These are phyloP conservation scores for Durusdinium trenchii DNA, from an alignment of 73 alveolate species.

Conservation along the genomic window DNA sequence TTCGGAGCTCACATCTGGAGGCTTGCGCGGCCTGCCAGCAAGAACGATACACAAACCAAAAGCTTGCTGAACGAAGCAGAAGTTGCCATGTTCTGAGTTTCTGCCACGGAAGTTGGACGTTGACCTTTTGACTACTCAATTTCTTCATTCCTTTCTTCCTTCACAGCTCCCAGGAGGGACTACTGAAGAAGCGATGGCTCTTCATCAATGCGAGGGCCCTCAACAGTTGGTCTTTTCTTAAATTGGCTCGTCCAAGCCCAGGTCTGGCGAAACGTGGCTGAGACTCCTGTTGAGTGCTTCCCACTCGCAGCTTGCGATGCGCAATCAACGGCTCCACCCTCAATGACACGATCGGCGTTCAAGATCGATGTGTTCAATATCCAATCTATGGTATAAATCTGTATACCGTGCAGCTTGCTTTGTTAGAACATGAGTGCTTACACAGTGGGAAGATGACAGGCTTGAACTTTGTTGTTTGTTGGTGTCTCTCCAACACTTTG, in stretches of 20 bases:
- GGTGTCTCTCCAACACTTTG: too few relatives aligned
- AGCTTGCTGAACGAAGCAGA: slow-evolving; percentile 30
- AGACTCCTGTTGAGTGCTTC: slow-evolving; percentile 48
- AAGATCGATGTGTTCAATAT: too few relatives aligned
- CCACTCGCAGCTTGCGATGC: slow-evolving; percentile 89
- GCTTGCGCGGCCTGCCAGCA: slow-evolving; percentile 71
- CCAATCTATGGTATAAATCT: too few relatives aligned
- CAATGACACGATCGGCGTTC: too few relatives aligned
- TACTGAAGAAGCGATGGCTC: slow-evolving; percentile 69
- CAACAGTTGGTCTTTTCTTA: not conserved
- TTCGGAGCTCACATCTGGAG: not conserved
- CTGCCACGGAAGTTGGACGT: not conserved
- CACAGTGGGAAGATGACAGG: too few relatives aligned
- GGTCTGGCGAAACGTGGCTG: slow-evolving; percentile 81
- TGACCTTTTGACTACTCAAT: not conserved
- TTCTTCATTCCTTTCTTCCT: not conserved
- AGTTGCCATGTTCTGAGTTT: not conserved
- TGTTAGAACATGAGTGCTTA: too few relatives aligned
- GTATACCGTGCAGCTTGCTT: too few relatives aligned
- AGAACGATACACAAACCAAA: slow-evolving; percentile 36
- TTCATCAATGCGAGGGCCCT: slow-evolving; percentile 33
- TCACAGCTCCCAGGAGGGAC: not conserved
- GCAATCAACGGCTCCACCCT: not conserved
- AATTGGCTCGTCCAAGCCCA: not conserved
- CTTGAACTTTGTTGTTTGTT: too few relatives aligned